These are phyloP conservation scores for Aspergillus versicolor DNA, from an alignment of 2,329 filamentous ascomycete species.

Conservation along the genomic window DNA sequence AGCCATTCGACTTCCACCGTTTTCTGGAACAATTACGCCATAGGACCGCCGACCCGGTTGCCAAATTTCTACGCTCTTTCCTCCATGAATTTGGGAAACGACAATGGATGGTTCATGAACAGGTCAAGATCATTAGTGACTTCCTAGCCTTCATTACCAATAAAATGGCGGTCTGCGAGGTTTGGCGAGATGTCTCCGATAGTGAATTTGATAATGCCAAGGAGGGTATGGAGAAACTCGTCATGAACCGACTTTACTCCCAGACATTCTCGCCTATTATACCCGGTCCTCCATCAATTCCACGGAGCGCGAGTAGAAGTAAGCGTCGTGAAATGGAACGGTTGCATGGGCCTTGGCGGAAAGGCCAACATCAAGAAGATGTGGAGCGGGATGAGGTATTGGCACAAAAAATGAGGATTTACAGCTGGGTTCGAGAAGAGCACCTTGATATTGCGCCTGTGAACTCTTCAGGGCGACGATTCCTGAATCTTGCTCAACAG, in stretches of 20 bases:
- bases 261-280: conserved; percentile 98
- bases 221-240: conserved; percentile 98
- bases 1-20: conserved; percentile 95
- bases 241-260: conserved; percentile 95
- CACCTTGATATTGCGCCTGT: conserved; percentile 89
- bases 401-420: conserved; percentile 94
- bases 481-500: conserved; percentile 85
- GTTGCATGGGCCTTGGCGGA: conserved; percentile 74
- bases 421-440: conserved; percentile 89
- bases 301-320: conserved; percentile 57
- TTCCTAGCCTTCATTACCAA: conserved; percentile 96
- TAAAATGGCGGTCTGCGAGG: conserved; percentile 96
- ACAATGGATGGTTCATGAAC: conserved; percentile 99
- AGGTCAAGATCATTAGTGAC: conserved; percentile 97
- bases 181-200: conserved; percentile 94
- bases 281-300: conserved; percentile 70
- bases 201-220: conserved; percentile 97
- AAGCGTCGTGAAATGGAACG: conserved; percentile 68
- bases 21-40: conserved; percentile 95
- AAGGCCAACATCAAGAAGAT: conserved; percentile 96
- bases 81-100: conserved; percentile 92
- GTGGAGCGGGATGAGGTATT: conserved; percentile 95
- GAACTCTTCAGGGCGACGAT: conserved; percentile 81
- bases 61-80: conserved; percentile 92
- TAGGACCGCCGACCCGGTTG: conserved; percentile 95